Evolutionary conservation across 2,329 filamentous ascomycete species (phyloP).

Genomic region (Aspergillus sp.): DNA sequence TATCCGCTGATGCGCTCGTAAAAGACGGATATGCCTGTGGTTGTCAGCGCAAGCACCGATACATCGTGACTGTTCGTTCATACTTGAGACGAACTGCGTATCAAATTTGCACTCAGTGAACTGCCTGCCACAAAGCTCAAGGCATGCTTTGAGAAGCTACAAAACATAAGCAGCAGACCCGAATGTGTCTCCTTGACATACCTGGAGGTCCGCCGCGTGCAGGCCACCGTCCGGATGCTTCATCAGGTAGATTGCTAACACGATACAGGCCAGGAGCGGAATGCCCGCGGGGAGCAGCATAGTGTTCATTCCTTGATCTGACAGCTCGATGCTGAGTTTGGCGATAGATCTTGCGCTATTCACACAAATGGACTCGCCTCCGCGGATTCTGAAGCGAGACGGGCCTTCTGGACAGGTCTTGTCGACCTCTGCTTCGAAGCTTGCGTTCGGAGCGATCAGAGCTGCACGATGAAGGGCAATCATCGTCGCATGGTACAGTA

Average conservation of each 20-base stretch:
- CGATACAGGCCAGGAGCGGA: slow-evolving; percentile 10
- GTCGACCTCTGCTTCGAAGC: slow-evolving; percentile 10
- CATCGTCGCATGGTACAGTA: slow-evolving; percentile 13
- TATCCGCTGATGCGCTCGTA: slow-evolving; percentile 8
- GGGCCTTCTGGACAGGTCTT: slow-evolving; percentile 10
- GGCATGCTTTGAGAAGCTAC: slow-evolving; percentile 12
- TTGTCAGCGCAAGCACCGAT: background rate
- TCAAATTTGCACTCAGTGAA: slow-evolving; percentile 7
- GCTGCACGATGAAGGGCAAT: slow-evolving; percentile 15
- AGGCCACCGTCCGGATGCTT: slow-evolving; percentile 10
- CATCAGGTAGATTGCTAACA: slow-evolving; percentile 12
- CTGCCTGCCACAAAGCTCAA: slow-evolving; percentile 5
- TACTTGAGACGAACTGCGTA: slow-evolving; percentile 8
- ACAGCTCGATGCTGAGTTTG: slow-evolving; percentile 13
- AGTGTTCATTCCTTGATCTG: slow-evolving; percentile 4
- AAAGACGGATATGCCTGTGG: slow-evolving; percentile 3
- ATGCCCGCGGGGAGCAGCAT: slow-evolving; percentile 7
- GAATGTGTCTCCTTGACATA: background rate
- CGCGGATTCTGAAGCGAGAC: slow-evolving; percentile 7
- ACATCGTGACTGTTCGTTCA: background rate
- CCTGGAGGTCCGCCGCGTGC: slow-evolving; percentile 10
- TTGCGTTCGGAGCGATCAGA: slow-evolving; percentile 11
- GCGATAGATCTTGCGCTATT: slow-evolving; percentile 15
- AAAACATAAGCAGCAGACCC: background rate
- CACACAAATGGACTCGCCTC: slow-evolving; percentile 13